Percentiles rank a stretch among this genome's conserved stretches.
phyloP scores from a whole-genome alignment of 2,329 filamentous ascomycete genomes.

The Paraphoma chrysanthemicola region DNA sequence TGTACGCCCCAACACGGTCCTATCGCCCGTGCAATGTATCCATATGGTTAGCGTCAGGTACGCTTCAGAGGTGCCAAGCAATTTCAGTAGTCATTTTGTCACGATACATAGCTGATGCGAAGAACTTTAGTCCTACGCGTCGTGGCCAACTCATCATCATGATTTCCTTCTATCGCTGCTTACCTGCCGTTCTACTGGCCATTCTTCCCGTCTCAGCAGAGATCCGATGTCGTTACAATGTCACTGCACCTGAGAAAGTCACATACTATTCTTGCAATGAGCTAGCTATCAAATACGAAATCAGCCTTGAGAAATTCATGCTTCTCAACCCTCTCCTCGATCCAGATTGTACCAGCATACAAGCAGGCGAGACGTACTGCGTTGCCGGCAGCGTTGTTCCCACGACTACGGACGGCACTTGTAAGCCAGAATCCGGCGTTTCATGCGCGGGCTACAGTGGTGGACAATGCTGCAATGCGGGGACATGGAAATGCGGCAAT shows the following conservation, averaged over 20 bases:
- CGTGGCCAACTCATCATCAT: too few relatives aligned
- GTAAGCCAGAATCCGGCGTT: neutral
- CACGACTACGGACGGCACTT: neutral
- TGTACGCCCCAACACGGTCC: too few relatives aligned
- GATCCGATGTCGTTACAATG: constrained; percentile 1
- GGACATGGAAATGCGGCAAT: neutral
- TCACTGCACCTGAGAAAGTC: neutral
- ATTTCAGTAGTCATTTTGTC: too few relatives aligned
- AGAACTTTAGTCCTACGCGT: too few relatives aligned
- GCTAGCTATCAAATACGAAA: constrained; percentile 2
- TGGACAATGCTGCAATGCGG: constrained; percentile 40
- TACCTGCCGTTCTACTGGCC: too few relatives aligned
- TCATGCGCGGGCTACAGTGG: neutral
- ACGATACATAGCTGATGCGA: too few relatives aligned
- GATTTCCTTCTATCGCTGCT: too few relatives aligned
- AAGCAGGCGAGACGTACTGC: constrained; percentile 2
- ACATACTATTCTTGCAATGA: constrained; percentile 6
- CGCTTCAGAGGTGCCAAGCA: too few relatives aligned
- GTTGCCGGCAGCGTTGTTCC: neutral
- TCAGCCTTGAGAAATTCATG: constrained; percentile 4
- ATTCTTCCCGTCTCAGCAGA: neutral
- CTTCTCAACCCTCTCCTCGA: constrained; percentile 5
- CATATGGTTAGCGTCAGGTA: too few relatives aligned
- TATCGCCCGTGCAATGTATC: too few relatives aligned
- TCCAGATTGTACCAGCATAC: constrained; percentile 2